A percentile compares a stretch with the other conserved stretches of the same genome.
Conservation (phyloP, 805 yeast species). For the Myxozyma melibiosi region DNA sequence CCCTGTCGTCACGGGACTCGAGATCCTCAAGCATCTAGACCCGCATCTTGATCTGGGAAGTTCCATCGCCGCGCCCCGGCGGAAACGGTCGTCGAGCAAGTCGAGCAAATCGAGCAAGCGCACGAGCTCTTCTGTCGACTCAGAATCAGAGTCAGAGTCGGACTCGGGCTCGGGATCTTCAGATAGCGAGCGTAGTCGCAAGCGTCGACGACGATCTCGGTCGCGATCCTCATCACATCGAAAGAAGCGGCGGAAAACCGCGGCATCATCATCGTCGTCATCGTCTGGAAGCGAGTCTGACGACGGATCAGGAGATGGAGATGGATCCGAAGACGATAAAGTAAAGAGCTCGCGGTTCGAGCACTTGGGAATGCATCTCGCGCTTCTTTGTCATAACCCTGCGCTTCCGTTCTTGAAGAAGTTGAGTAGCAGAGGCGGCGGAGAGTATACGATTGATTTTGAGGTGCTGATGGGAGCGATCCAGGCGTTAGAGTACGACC, state of each 20-base stretch:
- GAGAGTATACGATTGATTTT: slow-evolving; percentile 49
- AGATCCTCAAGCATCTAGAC: slow-evolving; percentile 37
- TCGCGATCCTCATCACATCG: background rate
- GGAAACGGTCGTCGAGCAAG: background rate
- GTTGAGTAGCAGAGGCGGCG: slow-evolving; percentile 57
- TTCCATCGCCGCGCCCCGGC: slow-evolving; percentile 23
- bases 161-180: background rate
- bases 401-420: slow-evolving; percentile 59
- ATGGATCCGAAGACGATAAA: slow-evolving; percentile 19
- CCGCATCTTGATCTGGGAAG: slow-evolving; percentile 28
- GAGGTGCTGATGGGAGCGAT: slow-evolving; percentile 38
- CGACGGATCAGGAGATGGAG: slow-evolving; percentile 22
- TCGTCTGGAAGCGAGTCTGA: slow-evolving; percentile 7
- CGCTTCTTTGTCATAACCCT: slow-evolving; percentile 56
- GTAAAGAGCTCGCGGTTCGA: slow-evolving; percentile 15
- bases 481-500: slow-evolving; percentile 41
- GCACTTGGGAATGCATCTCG: slow-evolving; percentile 54
- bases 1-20: slow-evolving; percentile 44
- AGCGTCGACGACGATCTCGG: background rate
- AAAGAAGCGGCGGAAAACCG: slow-evolving; percentile 3
- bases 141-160: background rate
- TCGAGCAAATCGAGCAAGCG: background rate
- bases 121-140: background rate
- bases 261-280: background rate
- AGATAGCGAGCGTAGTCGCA: background rate